Conservation (phyloP, 1,284 basidiomycete species). For the Boletus hoseneyae region DNA sequence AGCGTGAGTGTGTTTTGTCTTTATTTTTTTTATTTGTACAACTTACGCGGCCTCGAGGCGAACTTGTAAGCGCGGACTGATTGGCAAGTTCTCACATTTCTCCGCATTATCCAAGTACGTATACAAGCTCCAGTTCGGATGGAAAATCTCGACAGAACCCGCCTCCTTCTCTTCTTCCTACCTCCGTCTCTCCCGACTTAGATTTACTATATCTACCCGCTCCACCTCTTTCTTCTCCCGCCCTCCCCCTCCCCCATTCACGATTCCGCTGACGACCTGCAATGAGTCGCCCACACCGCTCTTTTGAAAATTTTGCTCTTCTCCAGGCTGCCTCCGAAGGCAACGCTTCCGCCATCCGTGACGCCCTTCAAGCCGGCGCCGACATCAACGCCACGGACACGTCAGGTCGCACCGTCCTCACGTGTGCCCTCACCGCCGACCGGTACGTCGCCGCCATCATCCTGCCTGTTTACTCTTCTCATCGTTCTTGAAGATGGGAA, state of each 20-base stretch:
- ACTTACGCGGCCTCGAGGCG: constrained; percentile 29
- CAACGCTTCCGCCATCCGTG: constrained; percentile 48
- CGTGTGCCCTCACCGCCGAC: constrained; percentile 66
- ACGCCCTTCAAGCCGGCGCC: constrained; percentile 55
- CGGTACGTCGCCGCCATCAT: constrained; percentile 41
- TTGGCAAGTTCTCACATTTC: constrained; percentile 9
- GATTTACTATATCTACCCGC: constrained; percentile 22
- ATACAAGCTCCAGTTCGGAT: constrained; percentile 17
- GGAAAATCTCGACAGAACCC: constrained; percentile 21
- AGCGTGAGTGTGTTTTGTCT: not conserved
- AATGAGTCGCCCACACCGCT: constrained; percentile 38
- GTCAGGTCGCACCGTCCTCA: constrained; percentile 56
- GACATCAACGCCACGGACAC: constrained; percentile 63
- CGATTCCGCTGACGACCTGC: constrained; percentile 32
- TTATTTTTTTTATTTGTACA: constrained; percentile 14
- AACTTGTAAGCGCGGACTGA: constrained; percentile 7
- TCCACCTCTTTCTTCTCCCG: not conserved
- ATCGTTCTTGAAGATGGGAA: constrained; percentile 49
- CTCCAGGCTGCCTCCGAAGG: constrained; percentile 57
- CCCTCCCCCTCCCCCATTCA: constrained; percentile 13
- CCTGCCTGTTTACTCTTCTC: not conserved
- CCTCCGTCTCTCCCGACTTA: constrained; percentile 1
- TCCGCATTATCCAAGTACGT: constrained; percentile 32
- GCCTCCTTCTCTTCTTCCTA: constrained; percentile 4
- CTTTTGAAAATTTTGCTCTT: constrained; percentile 47